phyloP scores from a whole-genome alignment of 371 early-diverging fungal species.

The Blastocladiella emersonii region DNA sequence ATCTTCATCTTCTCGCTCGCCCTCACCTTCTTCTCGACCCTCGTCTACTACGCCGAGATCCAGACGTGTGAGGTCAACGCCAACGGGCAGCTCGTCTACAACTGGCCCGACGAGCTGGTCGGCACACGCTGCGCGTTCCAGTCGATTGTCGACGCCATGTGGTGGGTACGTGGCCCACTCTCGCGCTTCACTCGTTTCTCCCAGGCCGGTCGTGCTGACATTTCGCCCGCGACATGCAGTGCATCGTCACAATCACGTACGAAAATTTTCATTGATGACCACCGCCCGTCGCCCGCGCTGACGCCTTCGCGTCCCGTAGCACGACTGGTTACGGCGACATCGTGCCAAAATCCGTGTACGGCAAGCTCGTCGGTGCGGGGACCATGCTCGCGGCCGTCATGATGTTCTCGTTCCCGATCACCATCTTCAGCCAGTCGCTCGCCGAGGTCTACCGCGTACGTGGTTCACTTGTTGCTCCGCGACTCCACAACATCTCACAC shows the following conservation, averaged over 20 bases:
- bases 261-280: not conserved
- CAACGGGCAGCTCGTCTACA: not conserved
- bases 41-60: constrained; percentile 1
- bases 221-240: not conserved
- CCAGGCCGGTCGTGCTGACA: too few relatives aligned
- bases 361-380: not conserved
- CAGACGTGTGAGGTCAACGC: not conserved
- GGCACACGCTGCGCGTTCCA: not conserved
- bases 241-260: constrained; percentile 6
- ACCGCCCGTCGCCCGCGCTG: not conserved
- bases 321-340: constrained; percentile 5
- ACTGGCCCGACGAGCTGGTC: not conserved
- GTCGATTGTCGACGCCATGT: not conserved
- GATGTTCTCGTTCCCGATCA: constrained; percentile 6
- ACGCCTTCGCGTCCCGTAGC: not conserved
- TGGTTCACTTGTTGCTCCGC: not conserved
- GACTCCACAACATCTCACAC: not conserved
- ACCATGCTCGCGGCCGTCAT: constrained; percentile 2
- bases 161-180: not conserved
- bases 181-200: not conserved
- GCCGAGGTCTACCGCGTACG: constrained; percentile 1
- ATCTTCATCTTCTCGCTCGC: constrained; percentile 2
- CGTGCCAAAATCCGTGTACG: not conserved
- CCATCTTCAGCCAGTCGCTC: constrained; percentile 6
- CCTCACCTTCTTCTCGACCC: constrained; percentile 1